Base-by-base conservation (phyloP, 1,139 yeast genomes). In the Nakaseomyces nivariensis region DNA sequence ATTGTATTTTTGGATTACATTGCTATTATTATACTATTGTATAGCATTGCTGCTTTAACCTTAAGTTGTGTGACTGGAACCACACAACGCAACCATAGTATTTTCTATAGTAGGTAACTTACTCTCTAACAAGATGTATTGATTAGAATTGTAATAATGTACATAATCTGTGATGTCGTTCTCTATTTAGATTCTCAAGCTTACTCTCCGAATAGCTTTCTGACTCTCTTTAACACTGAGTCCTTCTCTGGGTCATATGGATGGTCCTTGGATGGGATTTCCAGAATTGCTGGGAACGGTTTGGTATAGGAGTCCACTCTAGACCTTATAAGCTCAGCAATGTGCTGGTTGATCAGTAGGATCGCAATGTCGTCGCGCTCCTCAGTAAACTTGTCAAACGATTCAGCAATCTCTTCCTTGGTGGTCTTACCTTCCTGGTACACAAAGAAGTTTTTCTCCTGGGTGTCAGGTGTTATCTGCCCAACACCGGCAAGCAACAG, bases 211-310 rank as follows among this genome's bases (percentile, higher is more conserved):
- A 90, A 90, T 58, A 92, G 73, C 67, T 96, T 81, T 73, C 96
- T 85, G 33, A 92, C 98, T 67, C 95, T 84, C 72, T 94, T 83
- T 71, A 92, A 76, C 50, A 92, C 89, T 25, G 96, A 85, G 69
- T 92, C 99, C 80, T 90, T 94, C 68, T 90, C 97, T 26, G 98
- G 98, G 68, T 92, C 79, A 67, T 92, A 92, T 25, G 99, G 98
- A 67, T 92, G 97, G 65, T 92, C 99, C 72, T 92, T 92, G 17
- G 97, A 87, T 38, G 99, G 99, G 58, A 92, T 92, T 70, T 92
- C 99, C 63, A 92, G 75, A 48, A 92, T 81, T 3, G 98, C 97
- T 6, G 99, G 99, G 70, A 92, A 92, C 9, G 98, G 96, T 59
- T 82, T 81, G 34, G 95, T 81, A 69, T 78, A 92, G 46, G 78